Conservation (phyloP, 331 rosid species). For the Ulmus americana region DNA sequence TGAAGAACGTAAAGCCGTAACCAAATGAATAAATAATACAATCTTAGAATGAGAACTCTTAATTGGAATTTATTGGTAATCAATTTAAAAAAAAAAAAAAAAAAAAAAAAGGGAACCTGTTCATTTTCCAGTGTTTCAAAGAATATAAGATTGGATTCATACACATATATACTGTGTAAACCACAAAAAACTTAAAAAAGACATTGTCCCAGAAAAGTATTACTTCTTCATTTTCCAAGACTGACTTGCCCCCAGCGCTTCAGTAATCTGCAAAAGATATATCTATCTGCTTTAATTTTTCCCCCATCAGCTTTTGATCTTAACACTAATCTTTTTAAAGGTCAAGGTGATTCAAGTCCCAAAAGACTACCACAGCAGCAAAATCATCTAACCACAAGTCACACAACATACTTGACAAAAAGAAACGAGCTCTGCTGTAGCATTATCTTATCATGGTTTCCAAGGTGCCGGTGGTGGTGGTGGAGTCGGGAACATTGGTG, state of each 20-base stretch:
- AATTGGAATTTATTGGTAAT: slow-evolving; percentile 37
- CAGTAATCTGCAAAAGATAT: slow-evolving; percentile 18
- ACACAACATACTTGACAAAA: slow-evolving; percentile 30
- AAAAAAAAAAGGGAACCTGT: slow-evolving; percentile 31
- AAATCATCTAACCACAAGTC: slow-evolving; percentile 35
- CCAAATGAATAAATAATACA: too few species aligned
- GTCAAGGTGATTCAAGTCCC: slow-evolving; percentile 29
- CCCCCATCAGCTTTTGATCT: slow-evolving; percentile 22
- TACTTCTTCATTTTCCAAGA: slow-evolving; percentile 29
- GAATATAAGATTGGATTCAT: slow-evolving; percentile 49
- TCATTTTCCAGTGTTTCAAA: slow-evolving; percentile 49
- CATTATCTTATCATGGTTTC: slow-evolving; percentile 55
- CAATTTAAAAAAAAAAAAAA: slow-evolving; percentile 4
- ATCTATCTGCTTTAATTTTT: slow-evolving; percentile 18
- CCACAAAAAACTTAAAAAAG: slow-evolving; percentile 43
- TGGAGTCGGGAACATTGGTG: slow-evolving; percentile 98
- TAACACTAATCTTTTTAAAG: slow-evolving; percentile 29
- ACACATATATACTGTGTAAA: slow-evolving; percentile 58
- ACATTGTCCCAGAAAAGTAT: slow-evolving; percentile 29
- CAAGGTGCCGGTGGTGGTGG: slow-evolving; percentile 99
- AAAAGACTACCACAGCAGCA: slow-evolving; percentile 29
- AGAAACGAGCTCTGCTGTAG: slow-evolving; percentile 6
- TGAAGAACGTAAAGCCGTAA: too few species aligned
- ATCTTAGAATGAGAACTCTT: neutral
- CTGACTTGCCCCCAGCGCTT: slow-evolving; percentile 19